Percentiles rank a stretch among this genome's conserved stretches.
Conservation (phyloP, 1,284 basidiomycete species). For the Malassezia globosa region DNA sequence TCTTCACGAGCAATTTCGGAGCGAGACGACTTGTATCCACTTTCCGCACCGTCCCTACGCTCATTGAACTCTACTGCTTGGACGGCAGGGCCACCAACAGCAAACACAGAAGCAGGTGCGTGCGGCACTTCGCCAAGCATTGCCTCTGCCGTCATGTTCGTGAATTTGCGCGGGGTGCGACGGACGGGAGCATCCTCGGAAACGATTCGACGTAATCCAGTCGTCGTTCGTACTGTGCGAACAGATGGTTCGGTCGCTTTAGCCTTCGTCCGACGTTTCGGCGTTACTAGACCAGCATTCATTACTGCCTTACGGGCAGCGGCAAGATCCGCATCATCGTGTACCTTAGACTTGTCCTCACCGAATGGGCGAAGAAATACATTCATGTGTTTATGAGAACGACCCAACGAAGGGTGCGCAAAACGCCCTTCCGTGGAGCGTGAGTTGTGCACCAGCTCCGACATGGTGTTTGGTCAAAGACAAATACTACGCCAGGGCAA, state of each 20-base stretch:
- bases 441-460: slow-evolving; percentile 1
- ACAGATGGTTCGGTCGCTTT: not conserved
- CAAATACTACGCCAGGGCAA: not conserved
- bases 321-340: not conserved
- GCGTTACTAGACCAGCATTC: not conserved
- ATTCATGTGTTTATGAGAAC: not conserved
- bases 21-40: not conserved
- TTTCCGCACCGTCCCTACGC: not conserved
- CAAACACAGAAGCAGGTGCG: slow-evolving; percentile 4
- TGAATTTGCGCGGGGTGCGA: not conserved
- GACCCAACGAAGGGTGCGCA: not conserved
- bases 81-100: not conserved
- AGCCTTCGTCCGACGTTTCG: not conserved
- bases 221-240: not conserved
- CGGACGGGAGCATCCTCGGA: not conserved
- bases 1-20: slow-evolving; percentile 3
- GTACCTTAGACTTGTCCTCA: not conserved
- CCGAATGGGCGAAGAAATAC: not conserved
- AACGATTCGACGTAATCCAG: not conserved
- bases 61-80: not conserved
- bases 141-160: not conserved
- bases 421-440: not conserved
- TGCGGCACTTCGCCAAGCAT: slow-evolving; percentile 5
- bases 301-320: slow-evolving; percentile 2
- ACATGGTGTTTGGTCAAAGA: slow-evolving; percentile 3